Base-by-base conservation (phyloP, 805 yeast species). In the Candida hungchunana region DNA sequence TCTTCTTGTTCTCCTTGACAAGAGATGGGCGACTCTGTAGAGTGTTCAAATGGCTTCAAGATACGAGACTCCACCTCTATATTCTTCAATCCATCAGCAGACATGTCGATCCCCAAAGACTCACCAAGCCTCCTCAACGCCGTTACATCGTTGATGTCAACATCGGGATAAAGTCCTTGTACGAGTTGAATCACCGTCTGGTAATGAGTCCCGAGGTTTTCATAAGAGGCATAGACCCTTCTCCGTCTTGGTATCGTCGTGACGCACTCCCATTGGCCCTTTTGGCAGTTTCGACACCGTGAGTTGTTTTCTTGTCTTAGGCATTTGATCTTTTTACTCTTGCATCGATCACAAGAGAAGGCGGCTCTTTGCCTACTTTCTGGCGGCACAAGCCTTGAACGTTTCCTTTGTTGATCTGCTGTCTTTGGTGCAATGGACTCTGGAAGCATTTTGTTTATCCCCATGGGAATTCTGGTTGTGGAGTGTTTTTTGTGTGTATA, bases 271-370 rank as follows among this genome's bases (percentile, higher is more conserved):
- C 59, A 58, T 0, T 62, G 62, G 1, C 61, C 60, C 29, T 59
- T 60, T 9, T 55, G 31, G 36, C 75, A 69, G 19, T 56, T 61
- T 6, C 46, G 32, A 37, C 75, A 69, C 0, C 71, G 67, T 3
- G 67, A 59, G 6, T 56, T 54, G 32, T 60, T 58, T 38, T 53
- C 64, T 2, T 59, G 37, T 24, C 74, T 43, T 22, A 59, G 55
- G 47, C 75, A 69, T 26, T 64, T 65, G 24, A 65, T 62, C 53
- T 69, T 69, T 26, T 67, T 52, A 11, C 56, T 34, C 47, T 68
- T 68, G 42, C 75, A 70, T 11, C 73, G 44, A 44, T 70, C 74
- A 39, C 75, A 70, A 7, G 66, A 58, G 48, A 59, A 68, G 4
- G 65, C 58, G 0, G 73, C 73, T 31, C 74, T 43, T 29, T 63